Conservation (phyloP, 495 filamentous ascomycete genomes). For the Penicillium soppii region DNA sequence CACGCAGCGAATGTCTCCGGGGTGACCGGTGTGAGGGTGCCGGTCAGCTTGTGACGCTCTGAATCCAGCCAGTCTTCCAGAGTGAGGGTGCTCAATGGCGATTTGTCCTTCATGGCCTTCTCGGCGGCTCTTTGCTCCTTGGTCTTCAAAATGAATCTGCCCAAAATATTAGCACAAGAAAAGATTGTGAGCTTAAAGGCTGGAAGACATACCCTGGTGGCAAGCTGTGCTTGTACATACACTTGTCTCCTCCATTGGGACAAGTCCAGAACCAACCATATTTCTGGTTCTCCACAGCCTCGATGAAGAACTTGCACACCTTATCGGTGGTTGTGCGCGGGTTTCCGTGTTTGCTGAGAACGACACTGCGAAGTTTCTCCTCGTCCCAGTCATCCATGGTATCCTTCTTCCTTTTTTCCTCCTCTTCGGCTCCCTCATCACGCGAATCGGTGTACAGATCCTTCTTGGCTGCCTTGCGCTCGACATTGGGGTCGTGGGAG, state of each 20-base stretch:
- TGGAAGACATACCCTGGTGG: conserved; percentile 73
- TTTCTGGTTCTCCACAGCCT: conserved; percentile 95
- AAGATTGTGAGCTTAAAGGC: background rate
- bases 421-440: conserved; percentile 62
- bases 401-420: conserved; percentile 83
- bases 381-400: conserved; percentile 97
- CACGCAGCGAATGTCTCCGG: conserved; percentile 89
- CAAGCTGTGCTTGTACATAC: conserved; percentile 96
- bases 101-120: conserved; percentile 97
- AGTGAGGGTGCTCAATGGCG: conserved; percentile 88
- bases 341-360: conserved; percentile 95
- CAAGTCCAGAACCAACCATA: conserved; percentile 99
- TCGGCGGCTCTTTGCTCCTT: conserved; percentile 95
- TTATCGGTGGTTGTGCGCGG: conserved; percentile 95
- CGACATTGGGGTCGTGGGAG: conserved; percentile 83
- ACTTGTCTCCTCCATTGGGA: conserved; percentile 95
- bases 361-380: conserved; percentile 86
- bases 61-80: conserved; percentile 96
- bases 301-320: conserved; percentile 98
- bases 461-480: conserved; percentile 90
- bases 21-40: conserved; percentile 87
- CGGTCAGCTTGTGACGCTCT: conserved; percentile 89
- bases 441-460: conserved; percentile 87
- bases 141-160: conserved; percentile 92
- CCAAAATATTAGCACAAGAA: conserved; percentile 20